Conservation (phyloP, 164 flowering plant genomes). For the Magnolia changhungtana region DNA sequence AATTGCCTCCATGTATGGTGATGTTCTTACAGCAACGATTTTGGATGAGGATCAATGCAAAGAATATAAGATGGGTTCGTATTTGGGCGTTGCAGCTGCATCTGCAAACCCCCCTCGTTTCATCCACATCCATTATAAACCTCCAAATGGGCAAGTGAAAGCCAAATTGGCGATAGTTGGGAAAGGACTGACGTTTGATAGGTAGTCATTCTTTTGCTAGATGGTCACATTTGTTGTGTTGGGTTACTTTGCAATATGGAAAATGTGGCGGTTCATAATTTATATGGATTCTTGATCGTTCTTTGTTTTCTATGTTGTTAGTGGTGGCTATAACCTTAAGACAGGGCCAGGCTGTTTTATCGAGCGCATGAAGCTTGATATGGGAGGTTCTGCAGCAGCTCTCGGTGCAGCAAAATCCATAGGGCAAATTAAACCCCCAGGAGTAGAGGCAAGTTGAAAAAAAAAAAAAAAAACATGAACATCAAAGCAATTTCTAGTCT, state of each 20-base stretch:
- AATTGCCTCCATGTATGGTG: slow-evolving; percentile 68
- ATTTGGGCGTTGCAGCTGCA: slow-evolving; percentile 94
- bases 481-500: not conserved
- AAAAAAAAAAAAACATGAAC: no score
- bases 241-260: not conserved
- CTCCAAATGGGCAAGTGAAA: slow-evolving; percentile 65
- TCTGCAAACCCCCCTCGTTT: slow-evolving; percentile 89
- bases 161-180: slow-evolving; percentile 83
- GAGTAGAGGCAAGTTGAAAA: slow-evolving; percentile 68
- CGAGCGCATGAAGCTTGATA: slow-evolving; percentile 92
- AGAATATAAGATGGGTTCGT: slow-evolving; percentile 96
- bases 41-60: slow-evolving; percentile 77
- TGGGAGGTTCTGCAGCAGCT: slow-evolving; percentile 99
- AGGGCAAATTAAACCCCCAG: slow-evolving; percentile 87
- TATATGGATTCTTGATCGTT: not conserved
- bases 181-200: slow-evolving; percentile 97
- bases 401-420: slow-evolving; percentile 96
- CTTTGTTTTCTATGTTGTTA: slow-evolving; percentile 25
- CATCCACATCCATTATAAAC: slow-evolving; percentile 86
- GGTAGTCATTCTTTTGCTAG: slow-evolving; percentile 37
- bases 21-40: slow-evolving; percentile 81
- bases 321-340: slow-evolving; percentile 99
- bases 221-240: not conserved
- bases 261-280: slow-evolving; percentile 1
- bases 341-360: slow-evolving; percentile 88